Evolutionary conservation across 1,284 basidiomycete species (phyloP), one percentile per base, ranked within the genome.

Genomic region (Tilletia horrida): DNA sequence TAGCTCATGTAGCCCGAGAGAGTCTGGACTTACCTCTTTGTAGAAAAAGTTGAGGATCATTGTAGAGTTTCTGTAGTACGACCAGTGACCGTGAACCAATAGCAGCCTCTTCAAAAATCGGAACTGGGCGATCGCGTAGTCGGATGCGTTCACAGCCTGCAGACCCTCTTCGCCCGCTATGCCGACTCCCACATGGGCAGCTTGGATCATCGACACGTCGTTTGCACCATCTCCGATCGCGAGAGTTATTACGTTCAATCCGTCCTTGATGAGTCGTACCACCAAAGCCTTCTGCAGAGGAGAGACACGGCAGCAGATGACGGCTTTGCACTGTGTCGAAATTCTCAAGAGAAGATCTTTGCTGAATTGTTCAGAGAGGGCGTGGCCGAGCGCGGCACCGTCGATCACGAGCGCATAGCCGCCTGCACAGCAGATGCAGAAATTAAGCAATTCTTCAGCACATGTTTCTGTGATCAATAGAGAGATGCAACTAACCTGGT

Each of bases 91-190:
- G 81, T 99, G 96, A 1, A 98, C 96, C 14, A 99, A 88, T 16
- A 99, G 83, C 47, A 99, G 84, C 83, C 98, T 98, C 83, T 93
- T 93, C 71, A 99, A 84, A 83, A 87, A 98, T n/a, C 94, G 86
- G 86, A 98, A 99, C 81, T 99, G 96, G 11, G 92, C 95, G 73
- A 99, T 98, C 1, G 96, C 92, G 27, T 98, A 89, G 82, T 99
- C 95, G 18, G 96, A 92, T 14, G 92, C 93, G 63, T 95, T 88
- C 47, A 96, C 96, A 43, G 95, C 95, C 88, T 97, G 95, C 3
- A 99, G 85, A 82, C 96, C 95, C 86, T 98, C 96, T 21, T 97
- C 91, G 68, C 96, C 96, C 66, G 93, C 96, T 69, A 98, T 99
- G 75, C 96, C 96, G 66, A 98, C 90, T 44, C 96, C 96, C 62